Percentiles rank a stretch among this genome's conserved stretches.
Evolutionary conservation across 805 yeast species (phyloP).

Genomic region (Danielia oregonensis): DNA sequence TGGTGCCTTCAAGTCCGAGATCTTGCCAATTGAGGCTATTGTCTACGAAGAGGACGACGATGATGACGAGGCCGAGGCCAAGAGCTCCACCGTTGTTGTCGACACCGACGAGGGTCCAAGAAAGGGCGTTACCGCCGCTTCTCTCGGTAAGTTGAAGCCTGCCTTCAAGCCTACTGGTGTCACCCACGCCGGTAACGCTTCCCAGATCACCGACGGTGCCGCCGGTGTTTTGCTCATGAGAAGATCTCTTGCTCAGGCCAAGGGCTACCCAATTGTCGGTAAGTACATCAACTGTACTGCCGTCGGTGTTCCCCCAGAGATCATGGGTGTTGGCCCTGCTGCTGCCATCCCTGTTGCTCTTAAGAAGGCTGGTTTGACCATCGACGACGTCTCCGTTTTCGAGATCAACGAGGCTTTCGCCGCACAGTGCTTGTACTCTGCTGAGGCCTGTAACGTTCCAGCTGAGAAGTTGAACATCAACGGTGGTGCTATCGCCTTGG

Average conservation of each 20-base stretch:
- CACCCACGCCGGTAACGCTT: constrained; percentile 95
- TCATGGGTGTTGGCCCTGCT: constrained; percentile 98
- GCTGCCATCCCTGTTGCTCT: constrained; percentile 86
- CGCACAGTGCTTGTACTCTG: constrained; percentile 82
- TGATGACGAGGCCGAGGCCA: constrained; percentile 52
- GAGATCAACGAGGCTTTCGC: constrained; percentile 98
- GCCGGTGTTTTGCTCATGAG: constrained; percentile 84
- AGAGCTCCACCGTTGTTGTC: constrained; percentile 40
- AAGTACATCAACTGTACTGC: constrained; percentile 75
- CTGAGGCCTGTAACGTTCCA: constrained; percentile 64
- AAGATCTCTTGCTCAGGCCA: constrained; percentile 75
- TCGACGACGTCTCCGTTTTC: constrained; percentile 66
- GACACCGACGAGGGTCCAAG: constrained; percentile 89
- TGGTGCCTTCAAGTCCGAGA: constrained; percentile 85
- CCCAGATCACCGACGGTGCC: constrained; percentile 95
- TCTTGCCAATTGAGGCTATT: constrained; percentile 71
- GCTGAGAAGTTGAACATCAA: constrained; percentile 52
- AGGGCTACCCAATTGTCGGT: constrained; percentile 70
- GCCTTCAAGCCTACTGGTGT: constrained; percentile 83
- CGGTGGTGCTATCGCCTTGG: constrained; percentile 96
- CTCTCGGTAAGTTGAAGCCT: constrained; percentile 73
- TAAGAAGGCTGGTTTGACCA: constrained; percentile 53
- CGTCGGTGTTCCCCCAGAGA: constrained; percentile 94
- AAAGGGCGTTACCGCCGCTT: constrained; percentile 73
- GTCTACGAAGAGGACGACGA: constrained; percentile 51